Base-by-base conservation (phyloP, 2,329 filamentous ascomycete species). In the Parastagonospora avenae region DNA sequence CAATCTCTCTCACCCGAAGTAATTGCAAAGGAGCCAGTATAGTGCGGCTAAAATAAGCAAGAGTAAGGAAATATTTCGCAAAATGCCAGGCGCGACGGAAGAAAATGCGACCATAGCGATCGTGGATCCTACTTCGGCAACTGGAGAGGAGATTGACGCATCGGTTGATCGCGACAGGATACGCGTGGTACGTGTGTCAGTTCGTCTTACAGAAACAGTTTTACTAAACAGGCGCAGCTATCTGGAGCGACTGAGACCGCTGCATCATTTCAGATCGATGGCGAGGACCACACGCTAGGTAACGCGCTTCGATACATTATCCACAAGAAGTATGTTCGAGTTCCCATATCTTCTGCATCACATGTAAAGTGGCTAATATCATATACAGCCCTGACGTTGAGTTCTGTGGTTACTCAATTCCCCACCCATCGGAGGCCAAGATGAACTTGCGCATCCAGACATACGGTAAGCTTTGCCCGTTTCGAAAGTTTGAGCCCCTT, bases 371-470 rank as follows among this genome's bases (percentile, higher is more conserved):
- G 19, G 16, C 45, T 62, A 29, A 60, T 28, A 10, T 7, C 5
- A 1, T 2, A 9, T 46, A 46, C 59, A 97, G 93, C 74, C 93
- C 94, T 28, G 86, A 94, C 58, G 94, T 99, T 53, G 94, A 99
- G 74, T 97, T 99, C 77, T 97, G 94, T 76, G 94, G 93, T 54
- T 99, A 99, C 76, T 91, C 93, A 7, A 97, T 99, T 55, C 94
- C 94, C 28, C 94, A 99, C 76, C 94, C 94, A 43, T 96, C 92
- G 33, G 94, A 99, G 76, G 80, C 87, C 35, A 94, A 96, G 77
- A 96, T 99, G 93, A 96, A 97, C 70, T 80, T 99, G 55, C 86
- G 94, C 67, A 97, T 99, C 57, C 94, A 99, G 76, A 99, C 93
- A 61, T 97, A 94, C 68, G 90, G 93, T 96, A 79, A 28, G 62